phyloP scores from a whole-genome alignment of 106 monocot species.

The Cymbidium sinense region DNA sequence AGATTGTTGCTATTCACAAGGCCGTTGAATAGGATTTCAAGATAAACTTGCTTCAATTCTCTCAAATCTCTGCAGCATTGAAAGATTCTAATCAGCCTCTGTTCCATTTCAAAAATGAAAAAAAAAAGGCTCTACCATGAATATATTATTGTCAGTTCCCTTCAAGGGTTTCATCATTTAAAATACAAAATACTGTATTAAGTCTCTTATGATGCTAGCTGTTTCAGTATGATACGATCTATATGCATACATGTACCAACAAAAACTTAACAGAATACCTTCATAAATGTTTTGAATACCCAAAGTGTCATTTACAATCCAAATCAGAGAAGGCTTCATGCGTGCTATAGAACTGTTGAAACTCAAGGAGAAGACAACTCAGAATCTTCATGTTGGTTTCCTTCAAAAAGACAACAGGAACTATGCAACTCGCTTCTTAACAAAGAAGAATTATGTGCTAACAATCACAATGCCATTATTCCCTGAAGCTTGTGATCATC shows the following conservation, averaged over 20 bases:
- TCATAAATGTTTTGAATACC: neutral
- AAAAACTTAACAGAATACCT: neutral
- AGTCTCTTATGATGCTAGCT: neutral
- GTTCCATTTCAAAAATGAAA: slow-evolving; percentile 19
- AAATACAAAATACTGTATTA: neutral
- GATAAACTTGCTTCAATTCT: slow-evolving; percentile 36
- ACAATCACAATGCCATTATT: neutral
- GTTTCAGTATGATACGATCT: neutral
- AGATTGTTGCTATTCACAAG: slow-evolving; percentile 13
- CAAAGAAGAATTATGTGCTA: too few species aligned
- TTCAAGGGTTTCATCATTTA: neutral
- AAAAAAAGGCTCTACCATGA: neutral
- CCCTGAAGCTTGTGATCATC: neutral
- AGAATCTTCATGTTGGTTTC: neutral
- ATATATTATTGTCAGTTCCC: neutral
- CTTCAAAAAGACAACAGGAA: too few species aligned
- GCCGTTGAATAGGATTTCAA: slow-evolving; percentile 27
- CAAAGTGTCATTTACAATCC: neutral
- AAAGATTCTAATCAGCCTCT: slow-evolving; percentile 19
- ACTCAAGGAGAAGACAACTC: neutral
- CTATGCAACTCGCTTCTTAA: too few species aligned
- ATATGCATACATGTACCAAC: neutral
- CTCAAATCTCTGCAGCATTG: slow-evolving; percentile 15
- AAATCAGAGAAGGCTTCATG: neutral
- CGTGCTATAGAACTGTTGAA: neutral